phyloP scores from a whole-genome alignment of 306 rosid species.

The Malus sylvestris region DNA sequence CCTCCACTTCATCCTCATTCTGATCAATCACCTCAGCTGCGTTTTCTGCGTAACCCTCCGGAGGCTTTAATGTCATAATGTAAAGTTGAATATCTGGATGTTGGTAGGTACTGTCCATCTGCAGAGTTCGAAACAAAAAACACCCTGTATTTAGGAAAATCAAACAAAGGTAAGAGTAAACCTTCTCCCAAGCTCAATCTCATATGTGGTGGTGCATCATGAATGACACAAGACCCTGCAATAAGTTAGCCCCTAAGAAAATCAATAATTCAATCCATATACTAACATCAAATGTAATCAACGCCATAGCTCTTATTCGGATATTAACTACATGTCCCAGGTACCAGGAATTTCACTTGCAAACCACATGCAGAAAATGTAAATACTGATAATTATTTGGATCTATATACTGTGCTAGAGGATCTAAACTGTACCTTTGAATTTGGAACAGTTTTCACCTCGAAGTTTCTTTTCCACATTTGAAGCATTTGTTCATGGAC shows the following conservation, averaged over 20 bases:
- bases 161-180: not conserved
- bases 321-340: not conserved
- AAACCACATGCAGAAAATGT: not conserved
- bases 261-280: not conserved
- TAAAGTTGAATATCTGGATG: constrained; percentile 86
- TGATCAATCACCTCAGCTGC: constrained; percentile 13
- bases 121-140: not conserved
- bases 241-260: not conserved
- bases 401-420: not conserved
- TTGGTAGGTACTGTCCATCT: constrained; percentile 91
- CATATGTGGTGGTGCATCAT: not conserved
- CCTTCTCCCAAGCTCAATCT: not conserved
- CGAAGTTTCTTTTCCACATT: constrained; percentile 74
- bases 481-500: constrained; percentile 93
- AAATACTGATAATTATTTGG: not conserved
- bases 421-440: constrained; percentile 53
- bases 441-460: constrained; percentile 65
- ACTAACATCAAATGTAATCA: not conserved
- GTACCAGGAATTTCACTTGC: not conserved
- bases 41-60: constrained; percentile 25
- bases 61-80: constrained; percentile 48
- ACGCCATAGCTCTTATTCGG: not conserved
- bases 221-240: not conserved
- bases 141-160: not conserved
- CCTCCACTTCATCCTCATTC: constrained; percentile 21